Base-by-base conservation (phyloP, 176 grass and related monocot species). In the Otatea glauca region DNA sequence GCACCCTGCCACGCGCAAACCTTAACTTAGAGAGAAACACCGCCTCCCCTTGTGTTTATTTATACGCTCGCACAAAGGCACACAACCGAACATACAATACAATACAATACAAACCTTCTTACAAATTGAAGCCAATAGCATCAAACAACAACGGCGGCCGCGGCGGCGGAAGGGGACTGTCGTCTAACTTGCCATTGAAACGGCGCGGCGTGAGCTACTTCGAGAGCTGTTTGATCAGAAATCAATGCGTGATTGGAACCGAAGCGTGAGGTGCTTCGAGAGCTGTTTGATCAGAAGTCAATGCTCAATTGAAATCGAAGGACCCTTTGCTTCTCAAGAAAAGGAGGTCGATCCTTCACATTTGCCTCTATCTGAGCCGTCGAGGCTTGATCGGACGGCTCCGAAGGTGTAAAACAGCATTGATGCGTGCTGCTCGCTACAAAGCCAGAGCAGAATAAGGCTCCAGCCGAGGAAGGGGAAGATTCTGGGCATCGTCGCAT, bases 21-120 rank as follows among this genome's bases (percentile, higher is more conserved):
- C 79, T 80, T 80, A 80, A 54, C 65, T 43, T 81, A 70, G 78
- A 21, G 13, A 41, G 13, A n/a, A 6, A 42, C 41, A 42, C 64
- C 18, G 21, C 23, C 13, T 41, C 48, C 37, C 41, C 21, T 43
- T 23, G 65, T 1, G 65, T 43, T 41, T 56, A 70, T 70, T 70
- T 69, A 81, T 42, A 16, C 17, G 55, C 11, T 60, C 5, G 32
- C 35, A n/a, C n/a, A n/a, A n/a, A n/a, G n/a, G 27, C 14, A 32
- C 29, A 51, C 78, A 21, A 17, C 71, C 71, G 27, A 74, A 3
- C 34, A 34, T 34, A 34, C 34, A 34, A 34, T 3, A 34, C 34
- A 13, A 45, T 1, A 49, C 3, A 13, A 14, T 16, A 15, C 48
- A 49, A 41, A 6, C 48, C 48, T 13, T 14, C 48, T 50, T 13